Conservation (phyloP, 1,139 yeast species). For the Candida sp. region DNA sequence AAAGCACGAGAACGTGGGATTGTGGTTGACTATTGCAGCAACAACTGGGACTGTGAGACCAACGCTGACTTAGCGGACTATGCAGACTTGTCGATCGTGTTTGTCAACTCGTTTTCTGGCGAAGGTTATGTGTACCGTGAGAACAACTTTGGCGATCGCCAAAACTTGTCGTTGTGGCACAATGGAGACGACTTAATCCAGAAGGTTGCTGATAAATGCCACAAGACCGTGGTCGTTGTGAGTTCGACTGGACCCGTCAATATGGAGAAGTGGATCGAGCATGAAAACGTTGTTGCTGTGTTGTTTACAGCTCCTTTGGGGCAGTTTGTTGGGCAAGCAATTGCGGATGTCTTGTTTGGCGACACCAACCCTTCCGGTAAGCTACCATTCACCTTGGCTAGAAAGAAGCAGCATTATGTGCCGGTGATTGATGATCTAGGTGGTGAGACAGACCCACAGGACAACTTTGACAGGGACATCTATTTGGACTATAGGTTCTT, state of each 20-base stretch:
- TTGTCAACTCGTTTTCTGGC: conserved; percentile 58
- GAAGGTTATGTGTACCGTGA: conserved; percentile 65
- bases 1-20: conserved; percentile 48
- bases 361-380: conserved; percentile 65
- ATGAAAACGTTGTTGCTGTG: conserved; percentile 62
- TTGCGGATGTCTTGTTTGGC: conserved; percentile 55
- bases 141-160: conserved; percentile 63
- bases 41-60: conserved; percentile 48
- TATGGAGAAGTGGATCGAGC: conserved; percentile 62
- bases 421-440: conserved; percentile 47
- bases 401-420: conserved; percentile 56
- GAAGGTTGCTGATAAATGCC: conserved; percentile 50
- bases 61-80: conserved; percentile 48
- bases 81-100: conserved; percentile 56
- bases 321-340: conserved; percentile 50
- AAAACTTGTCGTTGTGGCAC: conserved; percentile 61
- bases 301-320: conserved; percentile 62
- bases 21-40: conserved; percentile 45
- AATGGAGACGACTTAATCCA: conserved; percentile 60
- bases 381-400: conserved; percentile 67
- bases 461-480: conserved; percentile 52
- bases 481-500: conserved; percentile 60
- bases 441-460: conserved; percentile 46
- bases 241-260: conserved; percentile 64
- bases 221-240: conserved; percentile 60